Evolutionary conservation across 2,329 filamentous ascomycete genomes (phyloP), one percentile per base, ranked within the genome.

Genomic region (Macrophomina tecta): DNA sequence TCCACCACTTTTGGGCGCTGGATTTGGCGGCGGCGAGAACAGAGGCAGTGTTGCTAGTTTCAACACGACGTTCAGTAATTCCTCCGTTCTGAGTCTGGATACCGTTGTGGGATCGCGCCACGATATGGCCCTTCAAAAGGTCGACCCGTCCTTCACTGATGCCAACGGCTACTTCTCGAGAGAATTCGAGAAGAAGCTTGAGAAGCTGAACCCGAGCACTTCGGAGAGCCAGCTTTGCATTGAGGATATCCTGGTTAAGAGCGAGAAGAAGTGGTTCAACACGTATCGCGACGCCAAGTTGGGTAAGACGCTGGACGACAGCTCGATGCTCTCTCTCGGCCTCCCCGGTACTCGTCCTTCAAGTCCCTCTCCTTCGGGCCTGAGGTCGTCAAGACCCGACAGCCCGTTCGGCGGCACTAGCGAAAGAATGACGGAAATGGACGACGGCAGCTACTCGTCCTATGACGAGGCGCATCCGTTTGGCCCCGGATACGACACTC

Each of bases 71-170:
- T 66, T 64, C 65, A 60, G 62, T 32, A 69, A 69, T n/a, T 68
- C 69, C 7, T 73, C 72, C 3, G 56, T 70, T 1, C 79, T 89
- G 32, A 87, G 85, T 34, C 79, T 88, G 4, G 80, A 87, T 64
- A 82, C 82, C 2, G 82, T 90, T 36, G 82, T 89, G 32, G 86
- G 87, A 85, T 28, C 58, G 16, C 58, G 58, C 4, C 58, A 84
- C 64, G 58, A 62, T 71, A 88, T 85, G 73, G 84, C 86, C 68
- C 82, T 90, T 16, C 88, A 90, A 73, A 87, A 89, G 66, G 86
- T 90, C 0, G 87, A 89, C 70, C 88, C 88, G 2, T 88, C 87
- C 78, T 91, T 91, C 78, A 90, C 85, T 5, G 89, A 90, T 73
- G 84, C 84, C 55, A 87, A 83, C 40, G 88, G 87, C 38, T 82